A percentile compares a stretch with the other conserved stretches of the same genome.
Conservation (phyloP, 139 green algal genomes). For the Tetradesmus obliquus region DNA sequence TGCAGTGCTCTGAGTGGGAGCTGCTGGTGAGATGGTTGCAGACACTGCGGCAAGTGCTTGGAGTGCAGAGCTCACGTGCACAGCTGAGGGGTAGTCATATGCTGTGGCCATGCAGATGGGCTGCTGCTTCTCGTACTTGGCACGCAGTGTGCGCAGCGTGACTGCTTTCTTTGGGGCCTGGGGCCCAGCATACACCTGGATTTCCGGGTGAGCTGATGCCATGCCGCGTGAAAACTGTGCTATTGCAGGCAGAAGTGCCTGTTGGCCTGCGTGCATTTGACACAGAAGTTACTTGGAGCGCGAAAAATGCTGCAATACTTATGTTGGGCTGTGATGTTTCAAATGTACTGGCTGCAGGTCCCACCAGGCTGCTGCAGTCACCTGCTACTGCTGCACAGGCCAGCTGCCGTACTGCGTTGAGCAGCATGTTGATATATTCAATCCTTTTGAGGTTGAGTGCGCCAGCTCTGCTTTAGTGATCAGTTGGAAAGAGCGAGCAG, state of each 20-base stretch:
- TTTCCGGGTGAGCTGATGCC: slow-evolving; percentile 62
- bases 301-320: neutral
- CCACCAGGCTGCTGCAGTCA: neutral
- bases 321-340: neutral
- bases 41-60: neutral
- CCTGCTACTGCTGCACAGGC: slow-evolving; percentile 1
- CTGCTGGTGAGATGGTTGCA: neutral
- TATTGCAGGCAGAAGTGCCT: neutral
- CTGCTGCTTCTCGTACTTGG: slow-evolving; percentile 84
- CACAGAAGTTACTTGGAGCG: neutral
- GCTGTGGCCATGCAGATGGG: slow-evolving; percentile 96
- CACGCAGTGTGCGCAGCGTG: slow-evolving; percentile 85
- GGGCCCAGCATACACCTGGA: slow-evolving; percentile 75
- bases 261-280: neutral
- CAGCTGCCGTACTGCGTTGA: slow-evolving; percentile 23
- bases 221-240: neutral
- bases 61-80: slow-evolving; percentile 80
- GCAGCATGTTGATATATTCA: neutral
- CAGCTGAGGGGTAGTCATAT: slow-evolving; percentile 99
- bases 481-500: neutral
- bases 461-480: neutral
- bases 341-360: neutral
- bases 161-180: slow-evolving; percentile 66
- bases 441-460: neutral
- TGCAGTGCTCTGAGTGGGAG: neutral